phyloP scores from a whole-genome alignment of 2,329 filamentous ascomycete genomes.

The Ophidiomyces ophidiicola region DNA sequence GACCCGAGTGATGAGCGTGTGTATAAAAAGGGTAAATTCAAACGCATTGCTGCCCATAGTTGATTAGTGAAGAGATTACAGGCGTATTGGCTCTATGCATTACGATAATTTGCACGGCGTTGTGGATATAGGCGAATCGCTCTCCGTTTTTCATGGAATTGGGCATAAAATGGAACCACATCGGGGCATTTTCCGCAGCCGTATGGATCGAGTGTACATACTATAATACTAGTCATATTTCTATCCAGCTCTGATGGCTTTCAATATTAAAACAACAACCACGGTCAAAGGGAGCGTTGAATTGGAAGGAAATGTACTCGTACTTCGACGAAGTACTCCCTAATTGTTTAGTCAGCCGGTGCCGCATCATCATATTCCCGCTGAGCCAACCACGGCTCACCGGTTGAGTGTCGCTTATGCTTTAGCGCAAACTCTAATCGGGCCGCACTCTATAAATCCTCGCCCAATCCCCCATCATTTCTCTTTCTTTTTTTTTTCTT shows the following conservation, averaged over 20 bases:
- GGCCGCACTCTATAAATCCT: not conserved
- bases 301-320: too few species aligned
- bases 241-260: too few species aligned
- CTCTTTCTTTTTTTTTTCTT: slow-evolving; percentile 11
- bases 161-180: not conserved
- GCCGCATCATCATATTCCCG: too few species aligned
- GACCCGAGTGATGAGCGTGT: slow-evolving; percentile 82
- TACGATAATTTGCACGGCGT: slow-evolving; percentile 2
- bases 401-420: not conserved
- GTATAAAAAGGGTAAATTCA: slow-evolving; percentile 62
- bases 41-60: slow-evolving; percentile 16
- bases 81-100: not conserved
- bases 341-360: too few species aligned
- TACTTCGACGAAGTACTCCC: too few species aligned
- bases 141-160: not conserved
- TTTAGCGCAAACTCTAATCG: slow-evolving; percentile 2
- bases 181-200: not conserved
- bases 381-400: not conserved
- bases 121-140: not conserved
- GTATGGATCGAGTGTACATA: too few species aligned
- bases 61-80: not conserved
- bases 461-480: not conserved
- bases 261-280: too few species aligned
- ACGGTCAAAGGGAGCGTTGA: too few species aligned
- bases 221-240: too few species aligned